phyloP scores from a whole-genome alignment of 345 rosid species.

The Linum lewisii region DNA sequence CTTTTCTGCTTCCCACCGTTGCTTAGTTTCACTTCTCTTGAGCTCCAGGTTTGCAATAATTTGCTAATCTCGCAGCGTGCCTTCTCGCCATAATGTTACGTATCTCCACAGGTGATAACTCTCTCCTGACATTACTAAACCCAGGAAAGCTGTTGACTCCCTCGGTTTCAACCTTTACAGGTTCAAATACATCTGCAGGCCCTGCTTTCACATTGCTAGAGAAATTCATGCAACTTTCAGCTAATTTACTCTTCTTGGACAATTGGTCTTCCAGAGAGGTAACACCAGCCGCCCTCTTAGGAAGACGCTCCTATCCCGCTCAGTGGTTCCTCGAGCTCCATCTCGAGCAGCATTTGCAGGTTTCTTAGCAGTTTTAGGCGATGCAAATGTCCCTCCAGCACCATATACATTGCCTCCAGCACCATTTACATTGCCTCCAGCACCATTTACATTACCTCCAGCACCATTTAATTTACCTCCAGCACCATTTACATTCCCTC shows the following conservation, averaged over 20 bases:
- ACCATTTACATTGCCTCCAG: too few relatives aligned
- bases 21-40: constrained; percentile 19
- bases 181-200: constrained; percentile 19
- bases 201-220: constrained; percentile 23
- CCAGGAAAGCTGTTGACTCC: constrained; percentile 26
- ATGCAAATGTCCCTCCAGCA: constrained; percentile 19
- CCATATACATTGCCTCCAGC: too few relatives aligned
- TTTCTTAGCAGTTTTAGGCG: constrained; percentile 24
- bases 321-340: too few relatives aligned
- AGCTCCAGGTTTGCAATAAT: constrained; percentile 37
- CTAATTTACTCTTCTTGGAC: constrained; percentile 37
- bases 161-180: constrained; percentile 26
- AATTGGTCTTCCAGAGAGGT: constrained; percentile 19
- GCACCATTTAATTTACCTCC: too few relatives aligned
- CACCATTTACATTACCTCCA: too few relatives aligned
- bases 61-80: constrained; percentile 30
- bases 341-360: constrained; percentile 28
- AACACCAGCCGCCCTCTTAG: constrained; percentile 20
- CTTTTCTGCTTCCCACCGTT: constrained; percentile 26
- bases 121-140: constrained; percentile 26
- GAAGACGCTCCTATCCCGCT: constrained; percentile 15
- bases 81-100: constrained; percentile 39
- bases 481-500: constrained; percentile 20
- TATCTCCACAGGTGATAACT: constrained; percentile 38
- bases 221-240: constrained; percentile 23